A percentile compares a stretch with the other conserved stretches of the same genome.
Evolutionary conservation across 208 protist genomes (phyloP).

Genomic region (Leptomonas seymouri): DNA sequence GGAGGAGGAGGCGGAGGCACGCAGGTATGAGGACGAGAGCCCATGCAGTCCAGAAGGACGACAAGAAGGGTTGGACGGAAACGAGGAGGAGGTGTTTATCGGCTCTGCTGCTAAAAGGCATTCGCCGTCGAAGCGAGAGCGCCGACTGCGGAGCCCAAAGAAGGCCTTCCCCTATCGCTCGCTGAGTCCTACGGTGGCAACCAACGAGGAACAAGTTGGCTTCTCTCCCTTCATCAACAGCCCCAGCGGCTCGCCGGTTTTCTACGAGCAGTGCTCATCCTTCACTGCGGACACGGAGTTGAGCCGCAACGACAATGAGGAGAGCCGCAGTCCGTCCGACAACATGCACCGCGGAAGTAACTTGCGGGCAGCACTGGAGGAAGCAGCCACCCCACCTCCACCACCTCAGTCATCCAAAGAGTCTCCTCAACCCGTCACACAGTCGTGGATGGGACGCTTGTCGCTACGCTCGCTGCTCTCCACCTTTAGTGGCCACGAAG

Average conservation of each 20-base stretch:
- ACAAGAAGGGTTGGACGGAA: neutral
- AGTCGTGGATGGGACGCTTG: slow-evolving; percentile 47
- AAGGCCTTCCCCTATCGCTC: neutral
- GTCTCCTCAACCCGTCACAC: slow-evolving; percentile 33
- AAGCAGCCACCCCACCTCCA: slow-evolving; percentile 15
- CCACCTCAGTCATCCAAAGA: neutral
- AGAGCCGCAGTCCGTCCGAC: neutral
- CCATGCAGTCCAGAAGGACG: neutral
- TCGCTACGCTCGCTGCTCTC: slow-evolving; percentile 44
- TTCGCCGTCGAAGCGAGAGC: slow-evolving; percentile 7
- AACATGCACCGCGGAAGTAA: neutral
- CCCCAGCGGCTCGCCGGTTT: slow-evolving; percentile 60
- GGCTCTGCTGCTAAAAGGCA: slow-evolving; percentile 8
- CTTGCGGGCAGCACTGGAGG: slow-evolving; percentile 16
- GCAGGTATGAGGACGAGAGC: slow-evolving; percentile 1
- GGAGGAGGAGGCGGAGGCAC: slow-evolving; percentile 12
- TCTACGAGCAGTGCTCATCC: slow-evolving; percentile 64
- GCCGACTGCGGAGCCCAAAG: slow-evolving; percentile 5
- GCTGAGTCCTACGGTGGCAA: neutral
- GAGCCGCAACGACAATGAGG: slow-evolving; percentile 1
- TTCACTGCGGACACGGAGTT: neutral
- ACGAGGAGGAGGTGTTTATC: slow-evolving; percentile 31
- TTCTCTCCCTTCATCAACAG: slow-evolving; percentile 65
- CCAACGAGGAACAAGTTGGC: slow-evolving; percentile 12
- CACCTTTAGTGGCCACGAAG: slow-evolving; percentile 24